These are phyloP conservation scores for Xylaria scruposa DNA, from an alignment of 495 filamentous ascomycete species.

Conservation along the genomic window DNA sequence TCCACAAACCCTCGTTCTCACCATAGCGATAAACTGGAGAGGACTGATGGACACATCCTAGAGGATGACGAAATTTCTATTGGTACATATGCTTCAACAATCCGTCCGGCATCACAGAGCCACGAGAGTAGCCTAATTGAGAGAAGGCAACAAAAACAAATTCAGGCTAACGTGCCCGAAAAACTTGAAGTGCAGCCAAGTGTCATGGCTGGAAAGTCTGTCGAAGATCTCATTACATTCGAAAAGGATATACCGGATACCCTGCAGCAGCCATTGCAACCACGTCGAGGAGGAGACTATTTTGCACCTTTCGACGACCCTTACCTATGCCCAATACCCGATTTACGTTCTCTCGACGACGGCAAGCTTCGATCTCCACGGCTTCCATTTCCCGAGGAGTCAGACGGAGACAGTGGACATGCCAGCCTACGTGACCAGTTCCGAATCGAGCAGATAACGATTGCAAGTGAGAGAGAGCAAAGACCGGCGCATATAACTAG, in stretches of 20 bases:
- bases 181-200: background rate
- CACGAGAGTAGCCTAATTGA: slow-evolving; percentile 28
- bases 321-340: slow-evolving; percentile 36
- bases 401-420: slow-evolving; percentile 31
- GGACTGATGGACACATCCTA: slow-evolving; percentile 15
- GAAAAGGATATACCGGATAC: slow-evolving; percentile 18
- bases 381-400: slow-evolving; percentile 32
- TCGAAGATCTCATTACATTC: slow-evolving; percentile 25
- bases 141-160: slow-evolving; percentile 28
- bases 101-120: slow-evolving; percentile 32
- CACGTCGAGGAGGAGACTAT: slow-evolving; percentile 36
- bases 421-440: background rate
- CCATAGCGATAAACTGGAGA: background rate
- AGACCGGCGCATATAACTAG: slow-evolving; percentile 1
- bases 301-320: slow-evolving; percentile 38
- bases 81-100: slow-evolving; percentile 38
- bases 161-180: background rate
- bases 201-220: background rate
- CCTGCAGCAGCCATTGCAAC: slow-evolving; percentile 26
- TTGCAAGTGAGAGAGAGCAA: slow-evolving; percentile 22
- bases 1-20: slow-evolving; percentile 1
- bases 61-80: slow-evolving; percentile 36
- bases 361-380: slow-evolving; percentile 32
- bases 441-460: slow-evolving; percentile 10
- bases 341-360: slow-evolving; percentile 33